phyloP scores from a whole-genome alignment of 2,329 filamentous ascomycete genomes.

The Chalaropsis ovoidea region DNA sequence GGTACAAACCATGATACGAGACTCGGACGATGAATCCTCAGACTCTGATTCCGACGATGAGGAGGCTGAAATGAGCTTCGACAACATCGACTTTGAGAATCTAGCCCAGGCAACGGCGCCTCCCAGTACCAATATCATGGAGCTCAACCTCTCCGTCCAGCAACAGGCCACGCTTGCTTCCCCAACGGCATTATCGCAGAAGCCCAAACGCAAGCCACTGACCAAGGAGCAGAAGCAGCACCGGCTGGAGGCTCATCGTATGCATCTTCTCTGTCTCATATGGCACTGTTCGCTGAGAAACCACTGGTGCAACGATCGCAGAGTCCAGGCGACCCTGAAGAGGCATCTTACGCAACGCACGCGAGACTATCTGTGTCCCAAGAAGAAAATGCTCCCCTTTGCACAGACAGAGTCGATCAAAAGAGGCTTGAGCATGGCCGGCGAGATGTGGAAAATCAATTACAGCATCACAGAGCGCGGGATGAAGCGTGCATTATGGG shows the following conservation, averaged over 20 bases:
- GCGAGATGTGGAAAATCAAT: slow-evolving; percentile 55
- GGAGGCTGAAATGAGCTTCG: slow-evolving; percentile 38
- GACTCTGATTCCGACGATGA: slow-evolving; percentile 33
- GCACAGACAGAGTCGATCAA: slow-evolving; percentile 66
- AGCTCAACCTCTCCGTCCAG: slow-evolving; percentile 39
- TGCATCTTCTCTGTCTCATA: slow-evolving; percentile 73
- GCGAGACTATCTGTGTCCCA: slow-evolving; percentile 57
- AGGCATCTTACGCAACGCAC: slow-evolving; percentile 56
- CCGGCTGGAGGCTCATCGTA: slow-evolving; percentile 71
- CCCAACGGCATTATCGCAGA: background rate
- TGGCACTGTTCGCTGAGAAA: slow-evolving; percentile 70
- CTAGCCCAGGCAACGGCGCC: slow-evolving; percentile 26
- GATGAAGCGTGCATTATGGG: slow-evolving; percentile 63
- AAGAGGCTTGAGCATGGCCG: slow-evolving; percentile 62
- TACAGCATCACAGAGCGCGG: slow-evolving; percentile 66
- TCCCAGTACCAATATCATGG: slow-evolving; percentile 34
- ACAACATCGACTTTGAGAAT: slow-evolving; percentile 40
- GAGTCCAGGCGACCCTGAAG: slow-evolving; percentile 56
- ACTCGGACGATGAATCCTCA: slow-evolving; percentile 39
- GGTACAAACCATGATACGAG: slow-evolving; percentile 43
- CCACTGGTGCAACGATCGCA: slow-evolving; percentile 72
- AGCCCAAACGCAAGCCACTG: slow-evolving; percentile 39
- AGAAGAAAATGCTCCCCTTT: slow-evolving; percentile 59
- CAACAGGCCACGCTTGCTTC: background rate
- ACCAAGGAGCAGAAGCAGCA: slow-evolving; percentile 44